phyloP scores from a whole-genome alignment of 1,284 basidiomycete genomes.

The Cryptococcus sp. region DNA sequence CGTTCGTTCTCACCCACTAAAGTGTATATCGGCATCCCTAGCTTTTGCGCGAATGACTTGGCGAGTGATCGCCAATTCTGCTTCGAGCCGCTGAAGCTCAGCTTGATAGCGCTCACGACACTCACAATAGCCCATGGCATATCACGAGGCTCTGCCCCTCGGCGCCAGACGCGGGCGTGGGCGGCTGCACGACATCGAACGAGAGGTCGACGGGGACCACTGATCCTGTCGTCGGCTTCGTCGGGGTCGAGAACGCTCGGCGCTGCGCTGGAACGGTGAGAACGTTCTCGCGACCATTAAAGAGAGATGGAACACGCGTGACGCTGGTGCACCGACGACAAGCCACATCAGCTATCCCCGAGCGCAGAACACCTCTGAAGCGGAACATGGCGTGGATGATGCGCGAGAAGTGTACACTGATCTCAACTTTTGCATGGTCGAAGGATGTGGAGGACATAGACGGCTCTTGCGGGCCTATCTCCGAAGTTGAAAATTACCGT shows the following conservation, averaged over 20 bases:
- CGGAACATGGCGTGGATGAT: too few relatives aligned
- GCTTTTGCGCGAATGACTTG: slow-evolving; percentile 55
- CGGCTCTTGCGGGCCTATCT: neutral
- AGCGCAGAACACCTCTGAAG: too few relatives aligned
- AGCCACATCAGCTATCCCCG: too few relatives aligned
- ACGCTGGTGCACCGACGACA: too few relatives aligned
- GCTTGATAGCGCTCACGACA: neutral
- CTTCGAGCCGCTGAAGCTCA: slow-evolving; percentile 56
- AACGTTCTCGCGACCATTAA: neutral
- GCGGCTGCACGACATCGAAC: slow-evolving; percentile 43
- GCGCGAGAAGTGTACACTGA: too few relatives aligned
- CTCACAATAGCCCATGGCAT: slow-evolving; percentile 58
- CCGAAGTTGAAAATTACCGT: neutral
- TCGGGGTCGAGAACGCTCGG: neutral
- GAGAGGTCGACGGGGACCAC: slow-evolving; percentile 42
- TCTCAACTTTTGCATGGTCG: too few relatives aligned
- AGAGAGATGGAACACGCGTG: too few relatives aligned
- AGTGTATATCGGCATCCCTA: slow-evolving; percentile 58
- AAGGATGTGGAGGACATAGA: too few relatives aligned
- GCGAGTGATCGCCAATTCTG: slow-evolving; percentile 62
- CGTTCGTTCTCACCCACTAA: slow-evolving; percentile 45
- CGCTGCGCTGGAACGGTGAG: neutral
- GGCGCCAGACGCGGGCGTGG: slow-evolving; percentile 12
- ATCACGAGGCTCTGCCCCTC: slow-evolving; percentile 53
- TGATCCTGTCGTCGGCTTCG: neutral